Percentiles rank a stretch among this genome's conserved stretches.
Conservation (phyloP, 164 flowering plant species). For the Taxillus chinensis region DNA sequence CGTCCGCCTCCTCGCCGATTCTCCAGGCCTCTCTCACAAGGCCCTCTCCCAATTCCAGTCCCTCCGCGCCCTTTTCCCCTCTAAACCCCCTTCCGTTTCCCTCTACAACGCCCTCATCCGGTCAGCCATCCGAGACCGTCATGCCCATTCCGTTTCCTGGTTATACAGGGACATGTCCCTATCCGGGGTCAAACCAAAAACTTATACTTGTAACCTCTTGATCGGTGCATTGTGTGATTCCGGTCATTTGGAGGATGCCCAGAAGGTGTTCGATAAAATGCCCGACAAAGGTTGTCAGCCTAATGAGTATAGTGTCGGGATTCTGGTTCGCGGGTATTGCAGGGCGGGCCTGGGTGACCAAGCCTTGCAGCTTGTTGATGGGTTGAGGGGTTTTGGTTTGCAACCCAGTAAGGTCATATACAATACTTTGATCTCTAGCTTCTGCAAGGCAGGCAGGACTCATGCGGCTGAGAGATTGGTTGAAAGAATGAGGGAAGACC, state of each 20-base stretch:
- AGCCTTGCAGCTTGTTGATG: slow-evolving; percentile 53
- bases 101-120: slow-evolving; percentile 59
- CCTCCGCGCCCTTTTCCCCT: slow-evolving; percentile 38
- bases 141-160: slow-evolving; percentile 31
- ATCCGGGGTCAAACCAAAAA: slow-evolving; percentile 47
- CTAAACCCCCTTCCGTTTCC: slow-evolving; percentile 32
- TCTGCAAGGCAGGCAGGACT: slow-evolving; percentile 61
- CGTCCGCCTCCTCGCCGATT: slow-evolving; percentile 26
- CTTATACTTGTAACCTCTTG: slow-evolving; percentile 72
- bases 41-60: slow-evolving; percentile 59
- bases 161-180: slow-evolving; percentile 65
- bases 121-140: slow-evolving; percentile 25
- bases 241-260: slow-evolving; percentile 59
- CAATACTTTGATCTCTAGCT: slow-evolving; percentile 67
- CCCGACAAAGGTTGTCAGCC: slow-evolving; percentile 62
- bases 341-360: slow-evolving; percentile 26
- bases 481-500: slow-evolving; percentile 61
- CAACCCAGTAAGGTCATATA: slow-evolving; percentile 54
- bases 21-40: slow-evolving; percentile 22
- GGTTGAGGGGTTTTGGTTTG: slow-evolving; percentile 38
- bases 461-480: slow-evolving; percentile 77
- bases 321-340: slow-evolving; percentile 86
- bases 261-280: slow-evolving; percentile 77
- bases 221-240: slow-evolving; percentile 50
- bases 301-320: slow-evolving; percentile 68